Base-by-base conservation (phyloP, 805 yeast genomes). In the Yarrowia sp. region DNA sequence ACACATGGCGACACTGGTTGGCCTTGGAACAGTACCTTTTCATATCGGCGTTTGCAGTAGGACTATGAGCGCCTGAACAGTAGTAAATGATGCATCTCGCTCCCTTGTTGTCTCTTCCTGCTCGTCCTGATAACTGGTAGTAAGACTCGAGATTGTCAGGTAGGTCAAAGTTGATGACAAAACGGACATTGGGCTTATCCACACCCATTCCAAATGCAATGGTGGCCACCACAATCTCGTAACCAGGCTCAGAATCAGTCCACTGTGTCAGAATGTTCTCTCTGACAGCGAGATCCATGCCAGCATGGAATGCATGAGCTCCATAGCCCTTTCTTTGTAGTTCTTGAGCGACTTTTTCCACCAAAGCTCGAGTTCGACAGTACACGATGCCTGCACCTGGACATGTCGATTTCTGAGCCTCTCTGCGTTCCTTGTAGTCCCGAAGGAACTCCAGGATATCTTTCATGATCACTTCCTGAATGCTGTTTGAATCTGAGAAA, bases 191-290 rank as follows among this genome's bases (percentile, higher is more conserved):
- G 0, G 97, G 90, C 76, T 94, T 94, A 78, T 94, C 99, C 66
- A 94, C 93, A 63, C 99, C 99, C 98, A 94, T 94, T 38, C 99
- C 99, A 81, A 94, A 94, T 0, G 98, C 98, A 74, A 94, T 90
- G 0, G 99, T 94, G 0, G 99, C 99, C 79, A 97, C 92, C 14
- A 94, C 92, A 1, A 94, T 88, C 74, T 88, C 89, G 30, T 88
- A 79, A 0, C 64, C 69, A 5, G 69, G 68, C 19, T 78, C 76
- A 66, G 88, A 87, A 3, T 79, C 75, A 74, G 94, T 97, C 98
- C 98, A 94, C 38, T 79, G 80, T n/a, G 80, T 79, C 76, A 94
- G 97, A 20, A 91, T 85, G 5, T 76, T 71, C 38, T 88, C 92
- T n/a, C 88, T 88, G 0, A 92, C 83, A 9, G 83, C 79, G 93